Percentiles rank a stretch among this genome's conserved stretches.
Evolutionary conservation across 2,329 filamentous ascomycete genomes (phyloP).

Genomic region (Escovopsis sp.): DNA sequence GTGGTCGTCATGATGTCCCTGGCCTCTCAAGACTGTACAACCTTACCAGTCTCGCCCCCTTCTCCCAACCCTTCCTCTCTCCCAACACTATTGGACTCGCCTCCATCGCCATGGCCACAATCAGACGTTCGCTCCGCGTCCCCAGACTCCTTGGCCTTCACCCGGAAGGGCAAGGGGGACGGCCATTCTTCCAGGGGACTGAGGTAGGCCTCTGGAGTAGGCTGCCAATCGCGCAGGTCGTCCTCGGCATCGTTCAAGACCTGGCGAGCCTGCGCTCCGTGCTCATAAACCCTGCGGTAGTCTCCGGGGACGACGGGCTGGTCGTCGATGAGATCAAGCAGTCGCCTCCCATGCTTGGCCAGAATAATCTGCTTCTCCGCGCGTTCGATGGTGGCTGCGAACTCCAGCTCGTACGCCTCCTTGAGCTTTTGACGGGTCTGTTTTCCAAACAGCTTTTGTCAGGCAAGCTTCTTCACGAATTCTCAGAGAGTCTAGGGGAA

Average conservation of each 20-base stretch:
- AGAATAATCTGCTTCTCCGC: conserved; percentile 95
- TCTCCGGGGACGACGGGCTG: conserved; percentile 81
- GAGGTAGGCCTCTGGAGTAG: conserved; percentile 22
- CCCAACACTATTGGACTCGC: background rate
- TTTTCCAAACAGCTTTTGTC: background rate
- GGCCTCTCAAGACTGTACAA: no score
- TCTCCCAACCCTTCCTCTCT: conserved; percentile 1
- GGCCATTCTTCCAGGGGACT: conserved; percentile 10
- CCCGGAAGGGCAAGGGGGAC: conserved; percentile 9
- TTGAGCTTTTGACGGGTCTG: conserved; percentile 92
- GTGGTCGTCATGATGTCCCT: no score
- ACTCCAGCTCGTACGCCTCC: conserved; percentile 80
- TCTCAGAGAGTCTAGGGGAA: background rate
- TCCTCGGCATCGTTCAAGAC: conserved; percentile 87
- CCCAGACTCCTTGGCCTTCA: conserved; percentile 13
- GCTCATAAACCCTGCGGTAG: conserved; percentile 49
- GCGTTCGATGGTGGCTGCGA: conserved; percentile 82
- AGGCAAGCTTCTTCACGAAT: no score
- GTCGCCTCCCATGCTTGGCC: conserved; percentile 73
- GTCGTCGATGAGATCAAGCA: conserved; percentile 78
- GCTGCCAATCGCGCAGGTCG: conserved; percentile 63
- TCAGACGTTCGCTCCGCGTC: conserved; percentile 2
- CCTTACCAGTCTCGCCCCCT: no score
- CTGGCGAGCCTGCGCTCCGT: conserved; percentile 55
- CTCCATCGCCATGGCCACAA: conserved; percentile 1